Evolutionary conservation across 2,329 filamentous ascomycete species (phyloP), one percentile per base, ranked within the genome.

Genomic region (Fusarium graminum): DNA sequence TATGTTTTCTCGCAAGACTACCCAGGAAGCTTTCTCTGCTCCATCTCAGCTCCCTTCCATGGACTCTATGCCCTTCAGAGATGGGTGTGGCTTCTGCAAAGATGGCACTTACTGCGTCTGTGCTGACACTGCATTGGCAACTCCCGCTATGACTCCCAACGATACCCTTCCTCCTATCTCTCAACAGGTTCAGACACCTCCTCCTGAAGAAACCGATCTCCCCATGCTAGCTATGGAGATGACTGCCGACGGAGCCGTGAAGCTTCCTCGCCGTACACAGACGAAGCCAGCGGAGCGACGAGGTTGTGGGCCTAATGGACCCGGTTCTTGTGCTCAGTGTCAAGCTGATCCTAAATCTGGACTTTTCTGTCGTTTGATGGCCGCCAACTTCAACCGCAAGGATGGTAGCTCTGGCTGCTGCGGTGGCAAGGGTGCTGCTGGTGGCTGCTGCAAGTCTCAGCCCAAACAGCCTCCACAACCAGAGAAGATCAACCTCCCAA

Each of bases 41-140:
- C 77, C 74, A 64, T 78, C 72, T n/a, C 80, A 78, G 46, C 65
- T 78, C 11, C 75, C 80, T 17, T 73, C 80, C 3, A 59, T 75
- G 39, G 75, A 74, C 38, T 59, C 72, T 17, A 77, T 84, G 40
- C 79, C 81, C 12, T 81, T 85, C 7, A 85, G 87, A 63, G 92
- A 94, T 70, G 85, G 87, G 19, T 95, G 92, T 75, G 92, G 92
- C 8, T 95, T 95, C 79, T 95, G 92, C 78, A 87, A 90, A 63
- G 91, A 94, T 60, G 91, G 91, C 6, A 93, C 90, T 1, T 92
- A 92, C 70, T 95, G 92, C 74, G 88, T 93, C 67, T 95, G 92
- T 76, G 92, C 91, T 25, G 92, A 94, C 67, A 78, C 80, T 19
- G 78, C 80, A 25, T 74, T 80, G 63, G 76, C 75, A 11, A 78